Base-by-base conservation (phyloP, 2,329 filamentous ascomycete genomes). In the Penicillium brasilianum region DNA sequence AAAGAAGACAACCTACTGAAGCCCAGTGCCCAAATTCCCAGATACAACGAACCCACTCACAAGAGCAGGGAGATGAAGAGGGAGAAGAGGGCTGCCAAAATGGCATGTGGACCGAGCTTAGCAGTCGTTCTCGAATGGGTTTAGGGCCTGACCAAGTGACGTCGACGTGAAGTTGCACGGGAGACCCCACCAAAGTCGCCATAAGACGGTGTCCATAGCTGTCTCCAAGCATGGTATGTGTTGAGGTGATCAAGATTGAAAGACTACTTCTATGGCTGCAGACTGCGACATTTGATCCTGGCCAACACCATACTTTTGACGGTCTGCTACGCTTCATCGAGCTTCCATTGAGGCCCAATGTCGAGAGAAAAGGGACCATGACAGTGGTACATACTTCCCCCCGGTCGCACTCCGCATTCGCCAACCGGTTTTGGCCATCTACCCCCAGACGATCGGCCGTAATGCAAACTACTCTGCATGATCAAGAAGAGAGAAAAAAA, bases 131-230 rank as follows among this genome's bases (percentile, higher is more conserved):
- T 62, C 55, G 51, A 69, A 55, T 43, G 53, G 68, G 69, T 66
- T 69, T 68, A 68, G 64, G 55, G 62, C 58, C 48, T 55, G 43
- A 56, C 54, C 63, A 55, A 70, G 65, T 76, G 73, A 76, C 73
- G 72, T 76, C 72, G 69, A 73, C 41, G 66, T 73, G 69, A 69
- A 63, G 62, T 59, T 46, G 55, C 36, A 20, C 43, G n/a, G 36
- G 34, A 11, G 25, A 20, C 48, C 18, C 46, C 58, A 36, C 25
- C 30, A 44, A 53, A 54, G 22, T 41, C 22, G 16, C 11, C 36
- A 54, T 28, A 14, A 28, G 25, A n/a, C 50, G 13, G 10, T 16
- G n/a, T 11, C 8, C 36, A 20, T 39, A 53, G 34, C 36, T 53
- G 25, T 28, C n/a, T 11, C 0, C 4, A 43, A 48, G 44, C 44